phyloP scores from a whole-genome alignment of 192 early-diverging fungal species.

The Coemansia sp. region DNA sequence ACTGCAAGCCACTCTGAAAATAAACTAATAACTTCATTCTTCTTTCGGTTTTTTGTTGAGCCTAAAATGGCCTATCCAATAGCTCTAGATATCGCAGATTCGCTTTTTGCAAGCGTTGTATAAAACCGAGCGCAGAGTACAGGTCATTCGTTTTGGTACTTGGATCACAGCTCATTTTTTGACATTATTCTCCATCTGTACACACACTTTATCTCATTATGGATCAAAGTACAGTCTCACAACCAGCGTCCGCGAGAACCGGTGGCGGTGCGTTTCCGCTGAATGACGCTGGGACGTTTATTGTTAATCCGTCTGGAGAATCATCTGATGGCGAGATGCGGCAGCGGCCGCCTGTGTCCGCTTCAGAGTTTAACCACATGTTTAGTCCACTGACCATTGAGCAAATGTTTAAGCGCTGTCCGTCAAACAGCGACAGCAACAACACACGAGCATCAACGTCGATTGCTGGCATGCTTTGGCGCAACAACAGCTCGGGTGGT shows the following conservation, averaged over 20 bases:
- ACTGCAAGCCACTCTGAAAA: constrained; percentile 1
- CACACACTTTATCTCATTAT: not conserved
- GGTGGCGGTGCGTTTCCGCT: constrained; percentile 3
- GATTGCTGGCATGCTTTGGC: constrained; percentile 38
- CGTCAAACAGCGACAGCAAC: constrained; percentile 5
- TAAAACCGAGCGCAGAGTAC: too few species aligned
- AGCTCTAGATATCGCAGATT: not conserved
- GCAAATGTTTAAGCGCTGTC: constrained; percentile 38
- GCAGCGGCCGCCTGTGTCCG: constrained; percentile 31
- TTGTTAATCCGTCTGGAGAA: constrained; percentile 25
- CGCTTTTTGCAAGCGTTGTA: too few species aligned
- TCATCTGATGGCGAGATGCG: constrained; percentile 10
- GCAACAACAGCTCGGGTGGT: constrained; percentile 3
- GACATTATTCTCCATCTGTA: too few species aligned
- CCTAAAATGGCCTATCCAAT: not conserved
- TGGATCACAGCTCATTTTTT: too few species aligned
- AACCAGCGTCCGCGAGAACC: not conserved
- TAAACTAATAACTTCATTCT: not conserved
- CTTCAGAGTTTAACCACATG: constrained; percentile 46
- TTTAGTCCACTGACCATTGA: constrained; percentile 45
- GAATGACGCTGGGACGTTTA: constrained; percentile 33
- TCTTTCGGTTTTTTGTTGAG: not conserved
- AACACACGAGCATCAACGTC: constrained; percentile 20
- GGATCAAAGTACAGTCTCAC: constrained; percentile 4
- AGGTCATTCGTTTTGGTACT: too few species aligned